Base-by-base conservation (phyloP, 2,329 filamentous ascomycete species). In the Chaetomiaceae sp. region DNA sequence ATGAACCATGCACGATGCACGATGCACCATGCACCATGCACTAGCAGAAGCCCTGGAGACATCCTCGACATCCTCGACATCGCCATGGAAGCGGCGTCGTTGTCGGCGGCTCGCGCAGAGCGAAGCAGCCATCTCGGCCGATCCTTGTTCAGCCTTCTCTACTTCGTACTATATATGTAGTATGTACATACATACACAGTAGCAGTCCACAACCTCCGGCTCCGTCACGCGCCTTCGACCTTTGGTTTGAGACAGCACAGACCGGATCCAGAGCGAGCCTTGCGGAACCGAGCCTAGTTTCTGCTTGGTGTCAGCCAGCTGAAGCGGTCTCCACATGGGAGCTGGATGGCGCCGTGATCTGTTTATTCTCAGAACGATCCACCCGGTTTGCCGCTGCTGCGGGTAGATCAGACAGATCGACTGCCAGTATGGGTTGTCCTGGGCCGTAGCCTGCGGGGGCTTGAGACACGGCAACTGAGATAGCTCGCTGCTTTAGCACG, bases 331-430 rank as follows among this genome's bases (percentile, higher is more conserved):
- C 25, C 25, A 27, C 25, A 27, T 5, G 9, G 5, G 25, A 23
- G 10, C 25, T 18, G 37, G 37, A 40, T 14, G 13, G 20, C 13
- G 20, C 37, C 11, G 11, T n/a, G 37, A 18, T 40, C 20, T 18
- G n/a, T 43, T 20, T n/a, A n/a, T n/a, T n/a, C n/a, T n/a, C 25
- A 45, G 23, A 30, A 30, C 4, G 42, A 45, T 45, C 44, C 23
- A 7, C 34, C 46, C 25, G 16, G 45, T 41, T 25, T 16, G 25
- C 45, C 34, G 36, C n/a, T 21, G n/a, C 5, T 48, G 33, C 46
- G 25, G 36, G 46, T 29, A 49, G 46, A 49, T 48, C 45, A 30
- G n/a, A 48, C 34, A 40, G 25, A 40, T 33, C n/a, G n/a, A n/a
- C n/a, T n/a, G n/a, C n/a, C n/a, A n/a, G n/a, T n/a, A n/a, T n/a